Evolutionary conservation across 768 basidiomycete species (phyloP), one percentile per base, ranked within the genome.

Genomic region (Mycena alexandri): DNA sequence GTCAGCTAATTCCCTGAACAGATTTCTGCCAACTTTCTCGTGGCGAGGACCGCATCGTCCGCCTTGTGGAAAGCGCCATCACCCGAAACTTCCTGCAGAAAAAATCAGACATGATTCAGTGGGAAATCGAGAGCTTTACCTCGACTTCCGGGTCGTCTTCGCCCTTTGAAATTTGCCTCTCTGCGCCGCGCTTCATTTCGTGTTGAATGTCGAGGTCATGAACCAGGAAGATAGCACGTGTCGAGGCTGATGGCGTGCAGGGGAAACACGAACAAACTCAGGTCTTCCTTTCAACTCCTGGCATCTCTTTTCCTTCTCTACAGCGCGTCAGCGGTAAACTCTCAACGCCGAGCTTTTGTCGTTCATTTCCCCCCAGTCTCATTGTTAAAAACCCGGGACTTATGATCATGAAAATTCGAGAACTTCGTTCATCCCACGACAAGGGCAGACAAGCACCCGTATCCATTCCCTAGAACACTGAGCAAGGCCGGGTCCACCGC

Each of bases 121-220:
- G 42, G n/a, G 71, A 25, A 16, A 36, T 29, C 25, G 17, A 63
- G 25, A 29, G n/a, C 77, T 79, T 19, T 79, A 76, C 81, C 51
- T 83, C 82, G 19, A 77, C 80, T 38, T 74, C 77, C 13, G 79
- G 83, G 56, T 88, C 83, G 21, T 55, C 74, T 29, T 79, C 82
- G 65, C 89, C 90, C 72, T 88, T 92, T 13, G 84, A 82, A 38
- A 94, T 74, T 72, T 94, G 90, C 67, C 79, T 86, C 57, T 93
- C 93, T 75, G 93, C 93, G 61, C 83, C 85, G 76, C 93, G 87
- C 79, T 94, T 94, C 90, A 93, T 90, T 42, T 34, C 5, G 33
- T 42, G 46, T 47, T 46, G 19, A 36, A 38, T 6, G 47, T 47
- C 33, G 22, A 52, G 41, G 22, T 53, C 57, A 34, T 58, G 48